phyloP scores from a whole-genome alignment of 2,329 filamentous ascomycete genomes.

The Epichloe coenophiala region DNA sequence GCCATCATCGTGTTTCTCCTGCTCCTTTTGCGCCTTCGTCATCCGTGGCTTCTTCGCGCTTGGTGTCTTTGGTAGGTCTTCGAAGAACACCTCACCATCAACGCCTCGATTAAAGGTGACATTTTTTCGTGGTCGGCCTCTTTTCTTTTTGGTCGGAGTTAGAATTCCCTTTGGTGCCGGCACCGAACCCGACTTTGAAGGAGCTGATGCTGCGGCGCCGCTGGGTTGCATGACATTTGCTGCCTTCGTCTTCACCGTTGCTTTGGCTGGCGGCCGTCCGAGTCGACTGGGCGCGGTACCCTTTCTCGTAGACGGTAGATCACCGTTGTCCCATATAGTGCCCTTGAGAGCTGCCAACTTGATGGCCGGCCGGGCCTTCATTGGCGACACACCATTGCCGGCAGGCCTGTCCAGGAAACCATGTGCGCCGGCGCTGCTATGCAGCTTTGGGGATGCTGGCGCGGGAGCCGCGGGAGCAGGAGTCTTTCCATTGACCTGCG shows the following conservation, averaged over 20 bases:
- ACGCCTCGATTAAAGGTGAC: slow-evolving; percentile 34
- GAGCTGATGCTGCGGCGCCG: neutral
- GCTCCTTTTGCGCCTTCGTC: slow-evolving; percentile 15
- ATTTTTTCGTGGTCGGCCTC: slow-evolving; percentile 33
- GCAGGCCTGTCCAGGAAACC: neutral
- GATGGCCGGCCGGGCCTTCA: slow-evolving; percentile 16
- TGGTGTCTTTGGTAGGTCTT: slow-evolving; percentile 32
- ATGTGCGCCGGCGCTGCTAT: neutral
- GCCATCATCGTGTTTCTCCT: slow-evolving; percentile 33
- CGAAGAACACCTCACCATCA: slow-evolving; percentile 35
- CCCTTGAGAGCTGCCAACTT: slow-evolving; percentile 23
- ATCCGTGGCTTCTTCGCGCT: slow-evolving; percentile 13
- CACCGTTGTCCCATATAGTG: slow-evolving; percentile 24
- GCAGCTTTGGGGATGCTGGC: neutral
- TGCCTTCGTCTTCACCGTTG: neutral
- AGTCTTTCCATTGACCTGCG: slow-evolving; percentile 5
- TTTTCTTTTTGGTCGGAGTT: slow-evolving; percentile 33
- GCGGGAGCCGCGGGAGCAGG: neutral
- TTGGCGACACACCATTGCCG: slow-evolving; percentile 4
- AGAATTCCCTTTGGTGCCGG: slow-evolving; percentile 39
- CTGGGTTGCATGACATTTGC: neutral
- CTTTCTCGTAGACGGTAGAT: slow-evolving; percentile 6
- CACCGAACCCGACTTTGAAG: slow-evolving; percentile 2
- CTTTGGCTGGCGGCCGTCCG: neutral
- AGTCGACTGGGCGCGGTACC: slow-evolving; percentile 9